Evolutionary conservation across 2,329 filamentous ascomycete species (phyloP).

Genomic region (Exserohilum rostratum): DNA sequence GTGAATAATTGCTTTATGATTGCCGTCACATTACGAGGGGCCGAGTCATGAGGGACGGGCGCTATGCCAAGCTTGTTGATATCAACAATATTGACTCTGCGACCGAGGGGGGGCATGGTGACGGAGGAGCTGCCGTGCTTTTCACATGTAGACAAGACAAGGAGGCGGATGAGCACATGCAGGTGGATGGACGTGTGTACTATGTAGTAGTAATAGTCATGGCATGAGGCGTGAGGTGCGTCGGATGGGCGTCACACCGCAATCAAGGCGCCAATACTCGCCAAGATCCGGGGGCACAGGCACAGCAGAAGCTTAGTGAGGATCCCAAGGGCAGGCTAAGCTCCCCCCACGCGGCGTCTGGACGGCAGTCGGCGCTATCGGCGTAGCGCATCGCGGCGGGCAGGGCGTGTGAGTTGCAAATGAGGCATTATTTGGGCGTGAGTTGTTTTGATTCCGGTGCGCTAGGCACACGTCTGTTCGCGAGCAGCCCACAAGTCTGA

Average conservation of each 20-base stretch:
- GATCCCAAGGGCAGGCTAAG: conserved; percentile 15
- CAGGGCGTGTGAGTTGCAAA: conserved; percentile 5
- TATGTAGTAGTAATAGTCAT: no score
- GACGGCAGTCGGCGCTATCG: conserved; percentile 12
- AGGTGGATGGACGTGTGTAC: no score
- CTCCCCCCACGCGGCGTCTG: conserved; percentile 17
- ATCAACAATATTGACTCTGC: conserved; percentile 4
- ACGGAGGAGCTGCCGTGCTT: background rate
- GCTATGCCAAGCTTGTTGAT: conserved; percentile 6
- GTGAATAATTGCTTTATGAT: conserved; percentile 31
- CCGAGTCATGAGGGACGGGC: conserved; percentile 13
- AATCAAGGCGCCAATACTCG: conserved; percentile 1
- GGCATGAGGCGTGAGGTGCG: background rate
- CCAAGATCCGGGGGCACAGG: conserved; percentile 19
- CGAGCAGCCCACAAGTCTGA: no score
- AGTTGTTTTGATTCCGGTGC: conserved; percentile 17
- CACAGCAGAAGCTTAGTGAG: conserved; percentile 25
- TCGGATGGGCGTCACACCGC: background rate
- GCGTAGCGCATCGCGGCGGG: conserved; percentile 13
- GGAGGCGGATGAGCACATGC: no score
- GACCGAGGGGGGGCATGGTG: background rate
- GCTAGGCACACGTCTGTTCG: conserved; percentile 1
- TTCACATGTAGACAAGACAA: background rate
- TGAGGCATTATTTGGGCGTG: conserved; percentile 22
- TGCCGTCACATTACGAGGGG: background rate